Evolutionary conservation across 371 early-diverging fungal genomes (phyloP), one percentile per base, ranked within the genome.

Genomic region (Mortierella sp.): DNA sequence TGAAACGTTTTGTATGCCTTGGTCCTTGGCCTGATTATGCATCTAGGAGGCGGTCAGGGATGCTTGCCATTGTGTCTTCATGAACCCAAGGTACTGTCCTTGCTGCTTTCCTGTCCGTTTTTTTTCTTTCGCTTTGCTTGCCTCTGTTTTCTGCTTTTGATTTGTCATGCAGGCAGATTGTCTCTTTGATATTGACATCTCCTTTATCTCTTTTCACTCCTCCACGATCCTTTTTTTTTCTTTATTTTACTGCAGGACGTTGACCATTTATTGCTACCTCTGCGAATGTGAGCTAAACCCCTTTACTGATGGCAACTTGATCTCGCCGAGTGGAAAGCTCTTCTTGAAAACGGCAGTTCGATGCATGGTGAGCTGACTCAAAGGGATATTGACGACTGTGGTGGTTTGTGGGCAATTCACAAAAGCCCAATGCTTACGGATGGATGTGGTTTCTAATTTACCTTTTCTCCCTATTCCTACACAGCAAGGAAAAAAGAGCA

Each of bases 401-500:
- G 21, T 61, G 34, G 19, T 61, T 34, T 19, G 16, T 6, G 21
- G 19, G 31, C 34, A 24, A 24, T 37, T 34, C 37, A 21, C 31
- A 34, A 55, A 53, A 40, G 55, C 40, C 34, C 67, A 37, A 48
- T 75, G 46, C 75, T 9, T 37, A 3, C 69, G 2, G 50, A 50
- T 50, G 50, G 46, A 64, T 79, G 28, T 76, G 76, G 71, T 55
- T 76, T 71, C 71, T 76, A 71, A 48, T 55, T 51, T 46, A 31
- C 44, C n/a, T 37, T 43, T 59, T 40, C 70, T 28, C 26, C 24
- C 24, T 43, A 19, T 26, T 61, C 13, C 3, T 74, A 54, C 53
- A 21, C n/a, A 88, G 88, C 88, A 88, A 84, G 82, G 79, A 31
- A 88, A 88, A 74, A 81, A 76, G 71, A 84, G 82, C 69, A 88